Evolutionary conservation across 2,329 filamentous ascomycete genomes (phyloP).

Genomic region (Macroventuria anomochaeta): DNA sequence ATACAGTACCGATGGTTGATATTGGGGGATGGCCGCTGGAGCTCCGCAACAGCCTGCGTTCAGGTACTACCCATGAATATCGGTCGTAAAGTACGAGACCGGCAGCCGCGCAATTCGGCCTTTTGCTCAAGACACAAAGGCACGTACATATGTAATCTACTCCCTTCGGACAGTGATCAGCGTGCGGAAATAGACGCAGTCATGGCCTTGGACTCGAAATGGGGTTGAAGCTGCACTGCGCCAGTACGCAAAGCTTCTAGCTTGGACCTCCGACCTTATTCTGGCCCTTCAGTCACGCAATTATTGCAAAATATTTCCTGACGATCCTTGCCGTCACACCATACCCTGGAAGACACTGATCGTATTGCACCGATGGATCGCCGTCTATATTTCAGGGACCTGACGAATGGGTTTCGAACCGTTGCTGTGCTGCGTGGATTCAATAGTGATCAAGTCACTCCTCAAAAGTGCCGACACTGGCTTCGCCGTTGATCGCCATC

Average conservation of each 20-base stretch:
- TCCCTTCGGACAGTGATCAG: not conserved
- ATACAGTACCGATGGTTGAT: not conserved
- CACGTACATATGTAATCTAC: not conserved
- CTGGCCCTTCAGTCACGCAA: conserved; percentile 2
- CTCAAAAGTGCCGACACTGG: not conserved
- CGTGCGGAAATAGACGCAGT: conserved; percentile 1
- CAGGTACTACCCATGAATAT: no score
- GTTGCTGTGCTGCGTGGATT: not conserved
- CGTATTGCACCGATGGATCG: conserved; percentile 7
- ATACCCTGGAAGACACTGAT: conserved; percentile 7
- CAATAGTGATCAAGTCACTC: not conserved
- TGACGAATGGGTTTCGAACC: conserved; percentile 5
- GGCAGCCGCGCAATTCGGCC: not conserved
- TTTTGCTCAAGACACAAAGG: not conserved
- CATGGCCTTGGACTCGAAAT: not conserved
- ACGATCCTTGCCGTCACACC: conserved; percentile 2
- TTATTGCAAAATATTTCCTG: not conserved
- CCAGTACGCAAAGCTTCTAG: not conserved
- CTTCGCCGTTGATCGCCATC: conserved; percentile 7
- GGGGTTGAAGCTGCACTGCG: not conserved
- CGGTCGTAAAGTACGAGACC: not conserved
- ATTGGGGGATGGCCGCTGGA: not conserved
- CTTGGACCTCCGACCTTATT: not conserved
- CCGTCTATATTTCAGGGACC: not conserved
- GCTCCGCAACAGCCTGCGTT: not conserved